These are phyloP conservation scores for Euryodendron excelsum DNA, from an alignment of 148 eudicot species.

Conservation along the genomic window DNA sequence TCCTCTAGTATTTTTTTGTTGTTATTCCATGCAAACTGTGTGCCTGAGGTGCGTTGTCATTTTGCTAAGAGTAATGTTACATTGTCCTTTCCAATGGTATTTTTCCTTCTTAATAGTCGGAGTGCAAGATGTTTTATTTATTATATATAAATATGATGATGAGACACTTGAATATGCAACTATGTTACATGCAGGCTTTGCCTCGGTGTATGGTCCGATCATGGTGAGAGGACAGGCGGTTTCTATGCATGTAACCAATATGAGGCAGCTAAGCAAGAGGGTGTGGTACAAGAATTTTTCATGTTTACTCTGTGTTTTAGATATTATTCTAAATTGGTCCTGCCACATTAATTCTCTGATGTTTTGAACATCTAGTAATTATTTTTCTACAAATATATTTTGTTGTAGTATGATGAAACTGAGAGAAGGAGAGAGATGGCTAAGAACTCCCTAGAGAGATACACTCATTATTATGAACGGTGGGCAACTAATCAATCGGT, in stretches of 20 bases:
- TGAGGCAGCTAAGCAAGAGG: slow-evolving; percentile 60
- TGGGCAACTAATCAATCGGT: slow-evolving; percentile 56
- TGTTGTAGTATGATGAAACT: slow-evolving; percentile 37
- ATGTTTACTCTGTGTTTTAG: background rate
- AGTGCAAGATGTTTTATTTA: background rate
- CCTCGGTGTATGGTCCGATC: slow-evolving; percentile 64
- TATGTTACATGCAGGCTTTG: slow-evolving; percentile 50
- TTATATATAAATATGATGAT: background rate
- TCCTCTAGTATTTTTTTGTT: background rate
- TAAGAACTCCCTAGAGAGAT: slow-evolving; percentile 51
- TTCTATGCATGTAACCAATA: slow-evolving; percentile 67
- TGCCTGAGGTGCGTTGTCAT: background rate
- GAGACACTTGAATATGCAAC: background rate
- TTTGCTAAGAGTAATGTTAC: background rate
- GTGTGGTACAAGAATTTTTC: slow-evolving; percentile 34
- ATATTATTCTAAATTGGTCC: background rate
- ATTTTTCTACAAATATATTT: background rate
- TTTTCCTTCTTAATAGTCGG: background rate
- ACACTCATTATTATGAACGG: slow-evolving; percentile 57
- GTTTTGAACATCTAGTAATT: background rate
- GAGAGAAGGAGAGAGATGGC: slow-evolving; percentile 55
- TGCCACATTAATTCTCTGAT: slow-evolving; percentile 1
- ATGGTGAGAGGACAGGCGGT: slow-evolving; percentile 67
- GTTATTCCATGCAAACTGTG: background rate
- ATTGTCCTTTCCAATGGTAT: background rate